phyloP scores from a whole-genome alignment of 768 basidiomycete genomes.

The Glaciozyma antarctica region DNA sequence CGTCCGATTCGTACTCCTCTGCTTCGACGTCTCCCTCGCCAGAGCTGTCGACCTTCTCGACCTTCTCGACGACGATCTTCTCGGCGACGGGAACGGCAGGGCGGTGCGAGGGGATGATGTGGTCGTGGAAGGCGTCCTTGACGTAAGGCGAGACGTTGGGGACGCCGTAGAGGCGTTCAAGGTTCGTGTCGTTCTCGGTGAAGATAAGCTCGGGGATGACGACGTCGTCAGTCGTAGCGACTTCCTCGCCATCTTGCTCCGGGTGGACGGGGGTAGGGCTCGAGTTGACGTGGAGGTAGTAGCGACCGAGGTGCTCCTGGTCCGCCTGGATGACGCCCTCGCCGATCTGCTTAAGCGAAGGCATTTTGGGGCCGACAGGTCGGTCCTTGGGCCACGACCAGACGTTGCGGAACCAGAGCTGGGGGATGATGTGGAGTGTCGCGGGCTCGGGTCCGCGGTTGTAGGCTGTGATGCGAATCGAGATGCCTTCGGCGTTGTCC shows the following conservation, averaged over 20 bases:
- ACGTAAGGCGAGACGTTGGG: conserved; percentile 71
- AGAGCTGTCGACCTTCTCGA: conserved; percentile 7
- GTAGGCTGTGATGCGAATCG: conserved; percentile 88
- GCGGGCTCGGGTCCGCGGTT: conserved; percentile 94
- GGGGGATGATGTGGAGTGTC: conserved; percentile 85
- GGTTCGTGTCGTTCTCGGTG: conserved; percentile 97
- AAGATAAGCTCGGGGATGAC: conserved; percentile 80
- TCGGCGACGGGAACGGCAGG: conserved; percentile 42
- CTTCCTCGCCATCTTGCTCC: conserved; percentile 47
- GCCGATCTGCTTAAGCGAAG: conserved; percentile 38
- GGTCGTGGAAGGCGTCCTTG: conserved; percentile 98
- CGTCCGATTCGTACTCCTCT: conserved; percentile 29
- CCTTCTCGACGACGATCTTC: conserved; percentile 12
- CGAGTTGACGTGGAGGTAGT: conserved; percentile 76
- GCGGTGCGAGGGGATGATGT: conserved; percentile 80
- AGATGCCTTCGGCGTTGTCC: conserved; percentile 74
- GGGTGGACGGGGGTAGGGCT: conserved; percentile 83
- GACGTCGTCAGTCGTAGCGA: conserved; percentile 46
- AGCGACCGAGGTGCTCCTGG: conserved; percentile 40
- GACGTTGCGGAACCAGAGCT: conserved; percentile 94
- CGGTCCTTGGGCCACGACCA: conserved; percentile 76
- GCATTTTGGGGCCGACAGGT: conserved; percentile 39
- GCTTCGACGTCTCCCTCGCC: conserved; percentile 7
- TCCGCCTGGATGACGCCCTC: conserved; percentile 40
- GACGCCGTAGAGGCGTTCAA: conserved; percentile 76